Conservation (phyloP, 768 basidiomycete genomes). For the Suillus subluteus region DNA sequence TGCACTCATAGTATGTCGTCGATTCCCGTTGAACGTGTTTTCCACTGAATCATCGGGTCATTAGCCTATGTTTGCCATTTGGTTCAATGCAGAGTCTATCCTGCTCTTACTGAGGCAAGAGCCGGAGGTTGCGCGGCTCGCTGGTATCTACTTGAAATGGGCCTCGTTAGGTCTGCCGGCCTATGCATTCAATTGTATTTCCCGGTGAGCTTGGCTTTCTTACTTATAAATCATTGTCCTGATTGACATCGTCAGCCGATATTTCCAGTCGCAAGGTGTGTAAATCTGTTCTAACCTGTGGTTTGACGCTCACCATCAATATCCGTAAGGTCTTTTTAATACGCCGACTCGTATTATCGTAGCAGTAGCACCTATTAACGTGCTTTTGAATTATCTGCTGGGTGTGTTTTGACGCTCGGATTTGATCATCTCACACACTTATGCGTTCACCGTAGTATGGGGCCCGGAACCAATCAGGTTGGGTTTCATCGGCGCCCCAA, state of each 20-base stretch:
- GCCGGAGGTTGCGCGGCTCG: slow-evolving; percentile 77
- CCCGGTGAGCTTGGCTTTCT: slow-evolving; percentile 38
- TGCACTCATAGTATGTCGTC: slow-evolving; percentile 57
- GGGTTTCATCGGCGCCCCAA: slow-evolving; percentile 91
- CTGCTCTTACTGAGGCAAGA: slow-evolving; percentile 77
- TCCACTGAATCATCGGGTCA: not conserved
- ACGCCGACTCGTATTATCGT: slow-evolving; percentile 83
- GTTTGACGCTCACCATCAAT: not conserved
- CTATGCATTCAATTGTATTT: slow-evolving; percentile 55
- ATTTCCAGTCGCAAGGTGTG: slow-evolving; percentile 73
- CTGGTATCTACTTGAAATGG: slow-evolving; percentile 74
- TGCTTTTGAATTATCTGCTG: slow-evolving; percentile 79
- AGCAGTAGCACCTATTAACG: slow-evolving; percentile 81
- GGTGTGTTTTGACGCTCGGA: slow-evolving; percentile 43
- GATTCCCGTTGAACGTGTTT: not conserved
- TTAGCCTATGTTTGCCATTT: slow-evolving; percentile 64
- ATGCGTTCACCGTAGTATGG: slow-evolving; percentile 58
- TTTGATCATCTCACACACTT: not conserved
- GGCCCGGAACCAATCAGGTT: slow-evolving; percentile 76
- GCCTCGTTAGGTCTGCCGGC: slow-evolving; percentile 79
- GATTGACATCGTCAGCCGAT: slow-evolving; percentile 29
- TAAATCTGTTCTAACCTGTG: slow-evolving; percentile 4
- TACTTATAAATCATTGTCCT: not conserved
- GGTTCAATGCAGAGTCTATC: slow-evolving; percentile 83
- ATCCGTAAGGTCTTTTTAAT: slow-evolving; percentile 63